These are phyloP conservation scores for Cafeteria roenbergensis DNA, from an alignment of 108 stramenopile species.

Conservation along the genomic window DNA sequence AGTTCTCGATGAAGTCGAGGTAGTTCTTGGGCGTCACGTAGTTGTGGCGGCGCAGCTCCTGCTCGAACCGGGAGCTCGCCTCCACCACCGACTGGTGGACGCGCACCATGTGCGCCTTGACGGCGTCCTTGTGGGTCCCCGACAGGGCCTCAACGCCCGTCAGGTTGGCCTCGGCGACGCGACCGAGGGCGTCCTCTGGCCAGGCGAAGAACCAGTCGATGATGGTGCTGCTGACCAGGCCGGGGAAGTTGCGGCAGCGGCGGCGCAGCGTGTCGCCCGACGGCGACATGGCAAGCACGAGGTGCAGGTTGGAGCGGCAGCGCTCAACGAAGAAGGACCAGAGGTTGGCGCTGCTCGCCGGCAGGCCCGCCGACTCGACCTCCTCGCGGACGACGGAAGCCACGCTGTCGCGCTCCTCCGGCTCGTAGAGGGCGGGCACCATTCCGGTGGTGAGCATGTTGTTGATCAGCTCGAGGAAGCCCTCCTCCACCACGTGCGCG, in stretches of 20 bases:
- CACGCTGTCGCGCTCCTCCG: slow-evolving; percentile 36
- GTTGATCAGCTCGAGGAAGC: slow-evolving; percentile 58
- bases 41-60: slow-evolving; percentile 48
- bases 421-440: slow-evolving; percentile 49
- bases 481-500: slow-evolving; percentile 58
- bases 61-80: slow-evolving; percentile 32
- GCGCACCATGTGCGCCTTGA: slow-evolving; percentile 48
- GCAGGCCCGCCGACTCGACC: slow-evolving; percentile 37
- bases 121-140: slow-evolving; percentile 28
- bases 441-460: slow-evolving; percentile 60
- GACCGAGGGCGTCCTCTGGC: slow-evolving; percentile 49
- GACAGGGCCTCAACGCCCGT: slow-evolving; percentile 38
- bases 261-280: slow-evolving; percentile 51
- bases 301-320: slow-evolving; percentile 51
- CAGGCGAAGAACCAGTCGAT: slow-evolving; percentile 64
- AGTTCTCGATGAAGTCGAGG: slow-evolving; percentile 52
- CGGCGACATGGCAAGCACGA: slow-evolving; percentile 57
- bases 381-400: slow-evolving; percentile 33
- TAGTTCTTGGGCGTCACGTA: slow-evolving; percentile 60
- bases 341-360: slow-evolving; percentile 43
- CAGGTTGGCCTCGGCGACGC: slow-evolving; percentile 50
- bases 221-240: slow-evolving; percentile 46
- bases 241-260: slow-evolving; percentile 56
- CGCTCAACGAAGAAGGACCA: slow-evolving; percentile 48
- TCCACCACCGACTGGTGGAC: slow-evolving; percentile 36